Percentiles rank a stretch among this genome's conserved stretches.
phyloP scores from a whole-genome alignment of 805 yeast species.

The Wickerhamiella domercqiae region DNA sequence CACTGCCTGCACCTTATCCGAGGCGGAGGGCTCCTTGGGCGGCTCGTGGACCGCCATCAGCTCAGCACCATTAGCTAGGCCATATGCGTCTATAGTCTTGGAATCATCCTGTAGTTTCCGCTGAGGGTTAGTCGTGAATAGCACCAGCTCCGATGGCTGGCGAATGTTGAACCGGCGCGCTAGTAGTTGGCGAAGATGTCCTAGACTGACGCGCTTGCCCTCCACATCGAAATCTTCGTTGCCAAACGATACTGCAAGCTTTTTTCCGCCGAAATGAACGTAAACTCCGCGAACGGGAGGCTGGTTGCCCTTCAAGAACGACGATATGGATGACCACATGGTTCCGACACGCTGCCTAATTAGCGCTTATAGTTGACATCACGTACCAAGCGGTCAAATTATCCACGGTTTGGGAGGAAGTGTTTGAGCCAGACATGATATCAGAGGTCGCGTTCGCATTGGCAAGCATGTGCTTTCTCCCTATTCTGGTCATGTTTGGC shows the following conservation, averaged over 20 bases:
- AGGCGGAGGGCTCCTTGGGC: constrained; percentile 7
- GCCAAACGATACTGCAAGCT: constrained; percentile 15
- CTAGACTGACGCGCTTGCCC: constrained; percentile 61
- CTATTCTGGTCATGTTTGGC: no score
- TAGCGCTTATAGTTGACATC: not conserved
- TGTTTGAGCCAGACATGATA: no score
- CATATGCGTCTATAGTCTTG: constrained; percentile 13
- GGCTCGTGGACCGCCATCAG: constrained; percentile 15
- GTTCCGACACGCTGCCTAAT: no score
- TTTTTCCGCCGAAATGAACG: constrained; percentile 15
- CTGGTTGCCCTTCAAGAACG: not conserved
- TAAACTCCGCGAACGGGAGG: constrained; percentile 4
- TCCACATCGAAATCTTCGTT: constrained; percentile 14
- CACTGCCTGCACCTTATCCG: constrained; percentile 18
- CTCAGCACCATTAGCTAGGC: constrained; percentile 14
- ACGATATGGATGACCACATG: constrained; percentile 1
- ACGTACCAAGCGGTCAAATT: no score
- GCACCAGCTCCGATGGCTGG: constrained; percentile 16
- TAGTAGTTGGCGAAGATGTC: constrained; percentile 42
- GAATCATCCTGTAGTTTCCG: constrained; percentile 10
- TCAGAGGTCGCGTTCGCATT: no score
- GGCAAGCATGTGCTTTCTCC: no score
- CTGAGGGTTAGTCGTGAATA: constrained; percentile 13
- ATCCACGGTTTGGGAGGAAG: no score
- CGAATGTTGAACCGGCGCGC: constrained; percentile 38